These are phyloP conservation scores for Nakazawaea holstii DNA, from an alignment of 805 yeast species.

Conservation along the genomic window DNA sequence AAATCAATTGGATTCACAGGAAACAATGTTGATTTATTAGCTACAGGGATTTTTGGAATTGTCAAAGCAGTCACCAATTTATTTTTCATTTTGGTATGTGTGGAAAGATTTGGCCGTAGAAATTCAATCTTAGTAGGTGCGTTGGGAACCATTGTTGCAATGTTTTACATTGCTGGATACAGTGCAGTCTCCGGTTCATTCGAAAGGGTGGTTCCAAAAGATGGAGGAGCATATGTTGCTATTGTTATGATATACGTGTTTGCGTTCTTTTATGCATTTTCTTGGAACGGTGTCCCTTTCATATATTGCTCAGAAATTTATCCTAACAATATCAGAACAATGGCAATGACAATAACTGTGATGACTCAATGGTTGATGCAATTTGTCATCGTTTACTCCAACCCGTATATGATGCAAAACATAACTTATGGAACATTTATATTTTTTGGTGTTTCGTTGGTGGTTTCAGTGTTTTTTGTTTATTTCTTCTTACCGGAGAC, in stretches of 20 bases:
- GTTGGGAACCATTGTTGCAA: constrained; percentile 33
- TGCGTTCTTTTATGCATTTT: constrained; percentile 36
- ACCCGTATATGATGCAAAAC: constrained; percentile 36
- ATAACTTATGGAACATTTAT: constrained; percentile 41
- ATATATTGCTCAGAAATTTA: constrained; percentile 43
- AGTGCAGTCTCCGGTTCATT: constrained; percentile 31
- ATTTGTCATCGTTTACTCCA: constrained; percentile 40
- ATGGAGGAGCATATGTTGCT: constrained; percentile 36
- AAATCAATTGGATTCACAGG: constrained; percentile 43
- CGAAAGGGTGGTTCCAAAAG: constrained; percentile 19
- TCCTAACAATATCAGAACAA: constrained; percentile 34
- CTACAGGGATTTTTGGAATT: constrained; percentile 50
- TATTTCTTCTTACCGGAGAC: constrained; percentile 44
- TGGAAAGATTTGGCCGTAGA: constrained; percentile 42
- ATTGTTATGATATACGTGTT: constrained; percentile 40
- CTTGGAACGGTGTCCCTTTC: constrained; percentile 44
- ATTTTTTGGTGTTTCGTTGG: constrained; percentile 29
- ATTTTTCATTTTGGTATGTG: constrained; percentile 38
- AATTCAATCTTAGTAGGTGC: constrained; percentile 32
- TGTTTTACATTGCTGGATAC: constrained; percentile 46
- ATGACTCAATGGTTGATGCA: constrained; percentile 45
- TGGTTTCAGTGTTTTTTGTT: constrained; percentile 31
- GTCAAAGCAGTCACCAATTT: constrained; percentile 39
- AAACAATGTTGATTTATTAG: constrained; percentile 37
- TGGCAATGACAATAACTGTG: constrained; percentile 37